A percentile compares a stretch with the other conserved stretches of the same genome.
These are phyloP conservation scores for Trichoderma guizhouense DNA, from an alignment of 2,329 filamentous ascomycete genomes.

Conservation along the genomic window DNA sequence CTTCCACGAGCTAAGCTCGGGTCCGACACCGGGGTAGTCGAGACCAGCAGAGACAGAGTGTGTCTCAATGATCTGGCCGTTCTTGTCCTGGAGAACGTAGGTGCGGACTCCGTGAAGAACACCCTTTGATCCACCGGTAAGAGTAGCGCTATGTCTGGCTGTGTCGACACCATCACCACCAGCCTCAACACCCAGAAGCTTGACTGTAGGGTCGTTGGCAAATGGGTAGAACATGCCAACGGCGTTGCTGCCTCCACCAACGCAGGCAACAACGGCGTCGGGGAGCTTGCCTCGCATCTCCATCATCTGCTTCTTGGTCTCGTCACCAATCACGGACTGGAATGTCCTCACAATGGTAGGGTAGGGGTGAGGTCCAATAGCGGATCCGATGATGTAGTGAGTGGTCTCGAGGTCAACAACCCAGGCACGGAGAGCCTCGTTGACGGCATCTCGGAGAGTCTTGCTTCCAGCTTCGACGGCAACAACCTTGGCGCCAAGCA, in stretches of 20 bases:
- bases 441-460: slow-evolving; percentile 83
- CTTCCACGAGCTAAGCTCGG: slow-evolving; percentile 91
- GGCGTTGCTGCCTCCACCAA: slow-evolving; percentile 92
- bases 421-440: slow-evolving; percentile 93
- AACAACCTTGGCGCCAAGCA: slow-evolving; percentile 88
- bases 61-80: slow-evolving; percentile 92
- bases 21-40: slow-evolving; percentile 95
- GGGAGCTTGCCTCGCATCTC: slow-evolving; percentile 83
- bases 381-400: slow-evolving; percentile 97
- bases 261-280: slow-evolving; percentile 93
- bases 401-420: slow-evolving; percentile 89
- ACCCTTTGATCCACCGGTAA: slow-evolving; percentile 82
- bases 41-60: slow-evolving; percentile 96
- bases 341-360: slow-evolving; percentile 96
- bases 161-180: slow-evolving; percentile 92
- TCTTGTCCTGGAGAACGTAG: slow-evolving; percentile 87
- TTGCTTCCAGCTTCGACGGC: slow-evolving; percentile 87
- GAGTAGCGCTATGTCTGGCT: slow-evolving; percentile 77
- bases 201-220: slow-evolving; percentile 76
- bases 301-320: slow-evolving; percentile 90
- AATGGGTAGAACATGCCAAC: slow-evolving; percentile 99
- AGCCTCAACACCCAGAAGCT: slow-evolving; percentile 89
- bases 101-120: slow-evolving; percentile 95
- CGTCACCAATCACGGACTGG: slow-evolving; percentile 92
- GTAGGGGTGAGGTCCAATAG: slow-evolving; percentile 96